Evolutionary conservation across 2,329 filamentous ascomycete genomes (phyloP).

Genomic region (Penicillium fuscoglaucum): DNA sequence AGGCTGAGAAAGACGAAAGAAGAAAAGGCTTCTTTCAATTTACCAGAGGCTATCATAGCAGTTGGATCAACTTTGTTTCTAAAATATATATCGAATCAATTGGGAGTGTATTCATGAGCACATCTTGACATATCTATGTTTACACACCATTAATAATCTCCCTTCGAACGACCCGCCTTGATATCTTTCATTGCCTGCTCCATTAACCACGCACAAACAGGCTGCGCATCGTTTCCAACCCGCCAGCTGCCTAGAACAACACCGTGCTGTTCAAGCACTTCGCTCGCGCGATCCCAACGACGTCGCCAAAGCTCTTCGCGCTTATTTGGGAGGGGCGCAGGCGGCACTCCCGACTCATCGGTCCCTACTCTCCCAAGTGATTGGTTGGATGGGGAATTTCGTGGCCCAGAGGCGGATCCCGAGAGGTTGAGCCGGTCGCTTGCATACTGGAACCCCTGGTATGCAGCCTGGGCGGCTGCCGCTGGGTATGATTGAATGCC

Average conservation of each 20-base stretch:
- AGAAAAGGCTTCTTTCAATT: neutral
- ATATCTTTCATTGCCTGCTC: conserved; percentile 40
- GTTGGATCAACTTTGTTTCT: neutral
- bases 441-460: conserved; percentile 35
- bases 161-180: neutral
- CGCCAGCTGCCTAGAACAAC: conserved; percentile 50
- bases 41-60: neutral
- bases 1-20: no score
- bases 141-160: neutral
- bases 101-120: neutral
- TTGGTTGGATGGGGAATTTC: conserved; percentile 25
- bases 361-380: conserved; percentile 11
- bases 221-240: conserved; percentile 47
- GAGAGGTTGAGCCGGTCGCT: conserved; percentile 30
- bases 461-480: conserved; percentile 29
- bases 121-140: neutral
- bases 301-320: conserved; percentile 52
- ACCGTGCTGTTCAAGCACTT: conserved; percentile 43
- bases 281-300: conserved; percentile 49
- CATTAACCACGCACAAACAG: conserved; percentile 46
- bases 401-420: conserved; percentile 19
- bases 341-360: conserved; percentile 21
- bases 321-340: conserved; percentile 44
- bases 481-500: conserved; percentile 29
- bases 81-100: neutral